phyloP scores from a whole-genome alignment of 83 land plant genomes.

The Isoetes engelmannii region DNA sequence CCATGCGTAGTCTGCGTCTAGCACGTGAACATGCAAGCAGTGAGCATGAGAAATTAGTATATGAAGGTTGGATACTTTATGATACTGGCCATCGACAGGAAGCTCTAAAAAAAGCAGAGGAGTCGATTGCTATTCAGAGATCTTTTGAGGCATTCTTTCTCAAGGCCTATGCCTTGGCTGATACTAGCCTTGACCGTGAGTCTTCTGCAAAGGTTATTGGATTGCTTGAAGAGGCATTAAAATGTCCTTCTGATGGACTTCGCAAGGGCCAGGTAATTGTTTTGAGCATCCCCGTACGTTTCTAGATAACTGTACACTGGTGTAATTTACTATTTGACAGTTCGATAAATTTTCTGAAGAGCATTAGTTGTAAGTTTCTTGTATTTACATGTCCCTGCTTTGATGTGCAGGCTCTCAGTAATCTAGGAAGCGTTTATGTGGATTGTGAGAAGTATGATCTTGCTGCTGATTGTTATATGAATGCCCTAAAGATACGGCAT shows the following conservation, averaged over 20 bases:
- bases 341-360: no score
- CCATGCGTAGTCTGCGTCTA: constrained; percentile 80
- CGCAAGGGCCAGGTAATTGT: constrained; percentile 80
- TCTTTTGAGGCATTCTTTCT: constrained; percentile 89
- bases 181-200: constrained; percentile 54
- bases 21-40: constrained; percentile 66
- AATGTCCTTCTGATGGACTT: constrained; percentile 90
- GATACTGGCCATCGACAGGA: constrained; percentile 91
- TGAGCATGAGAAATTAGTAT: constrained; percentile 73
- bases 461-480: constrained; percentile 79
- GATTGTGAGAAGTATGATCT: constrained; percentile 72
- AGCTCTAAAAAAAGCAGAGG: constrained; percentile 80
- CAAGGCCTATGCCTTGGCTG: constrained; percentile 87
- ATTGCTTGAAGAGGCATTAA: constrained; percentile 76
- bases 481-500: constrained; percentile 85
- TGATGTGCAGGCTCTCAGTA: constrained; percentile 70
- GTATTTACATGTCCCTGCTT: neutral
- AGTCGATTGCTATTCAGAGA: constrained; percentile 68
- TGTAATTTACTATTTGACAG: no score
- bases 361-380: no score
- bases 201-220: constrained; percentile 58
- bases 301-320: no score
- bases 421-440: constrained; percentile 87
- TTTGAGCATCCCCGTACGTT: no score
- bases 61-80: constrained; percentile 95